Percentiles rank a stretch among this genome's conserved stretches.
Conservation (phyloP, 1,284 basidiomycete genomes). For the Moesziomyces globuligerus region DNA sequence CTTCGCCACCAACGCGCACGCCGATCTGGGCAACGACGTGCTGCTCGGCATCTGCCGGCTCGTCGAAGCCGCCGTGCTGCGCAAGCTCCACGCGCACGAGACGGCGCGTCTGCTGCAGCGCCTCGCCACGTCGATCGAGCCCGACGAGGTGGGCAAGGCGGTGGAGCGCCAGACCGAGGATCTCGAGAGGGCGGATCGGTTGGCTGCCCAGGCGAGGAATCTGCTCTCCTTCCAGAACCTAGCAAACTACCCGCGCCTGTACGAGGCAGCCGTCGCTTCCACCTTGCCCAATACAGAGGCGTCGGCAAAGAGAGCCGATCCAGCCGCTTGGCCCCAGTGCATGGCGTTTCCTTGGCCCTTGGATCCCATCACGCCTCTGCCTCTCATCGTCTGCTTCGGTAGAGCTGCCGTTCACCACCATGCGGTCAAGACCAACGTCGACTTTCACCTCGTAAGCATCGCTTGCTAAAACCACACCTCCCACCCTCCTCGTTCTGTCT, state of each 20-base stretch:
- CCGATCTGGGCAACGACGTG: conserved; percentile 28
- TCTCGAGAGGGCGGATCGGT: conserved; percentile 18
- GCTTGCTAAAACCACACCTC: no score
- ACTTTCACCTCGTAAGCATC: background rate
- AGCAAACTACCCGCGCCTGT: conserved; percentile 7
- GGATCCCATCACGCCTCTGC: conserved; percentile 17
- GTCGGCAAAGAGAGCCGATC: conserved; percentile 7
- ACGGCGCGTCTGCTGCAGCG: conserved; percentile 9
- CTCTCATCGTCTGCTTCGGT: conserved; percentile 40
- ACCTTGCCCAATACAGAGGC: background rate
- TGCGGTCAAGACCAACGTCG: conserved; percentile 1
- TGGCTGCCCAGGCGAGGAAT: conserved; percentile 5
- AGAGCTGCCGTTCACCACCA: conserved; percentile 14
- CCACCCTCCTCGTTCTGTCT: no score
- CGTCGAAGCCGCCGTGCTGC: conserved; percentile 44
- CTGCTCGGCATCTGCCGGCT: conserved; percentile 47
- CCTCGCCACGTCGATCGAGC: background rate
- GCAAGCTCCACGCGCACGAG: conserved; percentile 43
- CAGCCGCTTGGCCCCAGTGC: background rate
- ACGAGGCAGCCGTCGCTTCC: background rate
- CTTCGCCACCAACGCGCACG: conserved; percentile 40
- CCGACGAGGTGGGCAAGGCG: conserved; percentile 1
- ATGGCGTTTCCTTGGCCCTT: conserved; percentile 23
- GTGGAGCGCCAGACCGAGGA: conserved; percentile 6
- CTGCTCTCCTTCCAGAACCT: conserved; percentile 11